These are phyloP conservation scores for Lupinus albus DNA, from an alignment of 306 rosid genomes.

Conservation along the genomic window DNA sequence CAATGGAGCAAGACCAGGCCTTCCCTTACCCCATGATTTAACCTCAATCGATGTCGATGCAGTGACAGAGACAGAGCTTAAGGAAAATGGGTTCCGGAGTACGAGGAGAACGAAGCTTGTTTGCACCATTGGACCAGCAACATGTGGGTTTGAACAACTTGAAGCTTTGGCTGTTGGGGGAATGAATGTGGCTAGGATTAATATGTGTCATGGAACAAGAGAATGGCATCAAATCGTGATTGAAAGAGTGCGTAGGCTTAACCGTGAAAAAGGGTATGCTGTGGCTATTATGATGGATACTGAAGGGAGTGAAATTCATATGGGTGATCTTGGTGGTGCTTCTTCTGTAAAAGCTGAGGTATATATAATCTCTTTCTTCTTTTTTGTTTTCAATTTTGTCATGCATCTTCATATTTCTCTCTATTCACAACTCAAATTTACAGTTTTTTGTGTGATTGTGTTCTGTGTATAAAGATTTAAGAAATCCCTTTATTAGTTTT, in stretches of 20 bases:
- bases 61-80: conserved; percentile 74
- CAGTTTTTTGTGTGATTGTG: too few relatives aligned
- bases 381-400: not conserved
- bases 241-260: conserved; percentile 73
- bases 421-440: too few relatives aligned
- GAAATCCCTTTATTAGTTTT: too few relatives aligned
- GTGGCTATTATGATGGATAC: conserved; percentile 89
- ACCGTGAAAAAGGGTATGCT: conserved; percentile 69
- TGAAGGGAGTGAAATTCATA: conserved; percentile 86
- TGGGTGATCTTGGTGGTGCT: conserved; percentile 87
- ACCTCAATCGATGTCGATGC: conserved; percentile 77
- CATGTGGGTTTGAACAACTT: conserved; percentile 66
- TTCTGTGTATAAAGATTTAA: too few relatives aligned
- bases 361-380: not conserved
- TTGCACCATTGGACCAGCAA: conserved; percentile 84
- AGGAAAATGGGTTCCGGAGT: conserved; percentile 74
- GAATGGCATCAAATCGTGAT: conserved; percentile 84
- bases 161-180: conserved; percentile 82
- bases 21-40: conserved; percentile 46
- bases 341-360: conserved; percentile 87
- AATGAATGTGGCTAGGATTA: conserved; percentile 86
- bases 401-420: too few relatives aligned
- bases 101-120: conserved; percentile 90
- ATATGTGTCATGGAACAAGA: conserved; percentile 84
- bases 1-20: conserved; percentile 17